Evolutionary conservation across 352 stramenopile genomes (phyloP).

Genomic region (Pythium periplocum): DNA sequence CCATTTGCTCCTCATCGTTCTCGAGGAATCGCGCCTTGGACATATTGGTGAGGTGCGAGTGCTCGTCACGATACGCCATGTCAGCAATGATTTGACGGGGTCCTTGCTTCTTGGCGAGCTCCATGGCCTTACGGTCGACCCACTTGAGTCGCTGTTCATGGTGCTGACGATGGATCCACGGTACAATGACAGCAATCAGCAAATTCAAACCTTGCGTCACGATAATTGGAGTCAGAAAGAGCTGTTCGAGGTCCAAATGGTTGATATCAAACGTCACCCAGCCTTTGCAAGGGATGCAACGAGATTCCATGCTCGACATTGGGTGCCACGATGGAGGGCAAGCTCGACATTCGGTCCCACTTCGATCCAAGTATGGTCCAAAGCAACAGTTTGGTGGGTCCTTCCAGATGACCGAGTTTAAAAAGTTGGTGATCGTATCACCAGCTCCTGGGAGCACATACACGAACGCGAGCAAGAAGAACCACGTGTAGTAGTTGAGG

Average conservation of each 20-base stretch:
- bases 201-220: slow-evolving; percentile 74
- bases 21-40: slow-evolving; percentile 66
- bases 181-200: slow-evolving; percentile 61
- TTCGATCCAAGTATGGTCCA: slow-evolving; percentile 59
- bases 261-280: slow-evolving; percentile 83
- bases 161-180: slow-evolving; percentile 70
- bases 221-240: slow-evolving; percentile 82
- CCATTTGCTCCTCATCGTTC: slow-evolving; percentile 56
- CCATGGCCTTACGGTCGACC: slow-evolving; percentile 54
- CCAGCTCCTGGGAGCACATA: slow-evolving; percentile 78
- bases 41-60: slow-evolving; percentile 43
- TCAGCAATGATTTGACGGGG: slow-evolving; percentile 52
- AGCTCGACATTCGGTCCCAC: slow-evolving; percentile 34
- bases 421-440: slow-evolving; percentile 75
- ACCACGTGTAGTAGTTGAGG: slow-evolving; percentile 88
- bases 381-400: slow-evolving; percentile 82
- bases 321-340: slow-evolving; percentile 65
- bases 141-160: slow-evolving; percentile 54
- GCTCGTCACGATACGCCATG: slow-evolving; percentile 47
- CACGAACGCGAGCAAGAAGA: slow-evolving; percentile 82
- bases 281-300: slow-evolving; percentile 59
- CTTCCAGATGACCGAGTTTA: slow-evolving; percentile 73
- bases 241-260: slow-evolving; percentile 70
- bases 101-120: slow-evolving; percentile 61
- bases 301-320: slow-evolving; percentile 22